phyloP scores from a whole-genome alignment of 352 stramenopile species.

The Vaucheria bursata region DNA sequence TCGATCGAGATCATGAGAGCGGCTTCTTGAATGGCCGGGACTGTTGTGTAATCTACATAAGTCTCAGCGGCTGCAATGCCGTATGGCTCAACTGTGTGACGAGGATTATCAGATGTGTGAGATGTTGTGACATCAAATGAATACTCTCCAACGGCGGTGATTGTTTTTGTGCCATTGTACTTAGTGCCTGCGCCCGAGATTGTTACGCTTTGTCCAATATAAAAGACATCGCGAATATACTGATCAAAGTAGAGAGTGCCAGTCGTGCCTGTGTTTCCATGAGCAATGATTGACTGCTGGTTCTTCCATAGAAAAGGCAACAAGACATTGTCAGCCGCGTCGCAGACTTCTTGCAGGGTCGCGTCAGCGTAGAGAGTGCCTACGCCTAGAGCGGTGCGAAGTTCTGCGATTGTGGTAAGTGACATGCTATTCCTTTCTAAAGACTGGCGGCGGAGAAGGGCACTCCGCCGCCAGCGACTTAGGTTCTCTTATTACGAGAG shows the following conservation, averaged over 20 bases:
- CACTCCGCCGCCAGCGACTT: background rate
- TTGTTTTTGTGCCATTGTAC: slow-evolving; percentile 3
- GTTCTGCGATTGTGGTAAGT: background rate
- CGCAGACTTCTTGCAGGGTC: background rate
- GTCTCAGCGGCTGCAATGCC: slow-evolving; percentile 1
- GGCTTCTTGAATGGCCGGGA: background rate
- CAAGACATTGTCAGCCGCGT: background rate
- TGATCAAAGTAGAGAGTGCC: background rate
- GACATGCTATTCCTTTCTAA: background rate
- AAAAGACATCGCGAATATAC: background rate
- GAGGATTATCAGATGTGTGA: background rate
- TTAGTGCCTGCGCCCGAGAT: background rate
- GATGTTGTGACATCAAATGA: background rate
- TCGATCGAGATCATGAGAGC: background rate
- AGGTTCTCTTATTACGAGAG: background rate
- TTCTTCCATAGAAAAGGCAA: background rate
- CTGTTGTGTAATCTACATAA: background rate
- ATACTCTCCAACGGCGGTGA: background rate
- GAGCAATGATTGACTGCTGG: background rate
- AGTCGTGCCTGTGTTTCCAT: background rate
- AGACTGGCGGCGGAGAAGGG: background rate
- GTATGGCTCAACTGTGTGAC: background rate
- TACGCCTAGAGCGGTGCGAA: background rate
- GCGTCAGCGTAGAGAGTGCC: background rate
- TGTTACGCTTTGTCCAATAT: background rate